phyloP scores from a whole-genome alignment of 2,329 filamentous ascomycete species.

The Diatrype stigma region DNA sequence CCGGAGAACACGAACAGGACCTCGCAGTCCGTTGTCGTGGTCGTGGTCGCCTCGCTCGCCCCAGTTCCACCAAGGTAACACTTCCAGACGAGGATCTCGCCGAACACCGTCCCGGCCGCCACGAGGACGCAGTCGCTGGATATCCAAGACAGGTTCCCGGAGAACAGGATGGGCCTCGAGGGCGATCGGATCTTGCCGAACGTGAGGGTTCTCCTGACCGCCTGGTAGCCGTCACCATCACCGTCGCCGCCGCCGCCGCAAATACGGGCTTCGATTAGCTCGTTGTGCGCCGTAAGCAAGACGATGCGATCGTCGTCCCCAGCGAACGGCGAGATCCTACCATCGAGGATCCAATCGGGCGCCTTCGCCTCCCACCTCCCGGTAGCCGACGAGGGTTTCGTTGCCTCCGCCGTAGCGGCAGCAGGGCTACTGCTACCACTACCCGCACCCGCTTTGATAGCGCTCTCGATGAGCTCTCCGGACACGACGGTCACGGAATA shows the following conservation, averaged over 20 bases:
- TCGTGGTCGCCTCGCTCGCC: neutral
- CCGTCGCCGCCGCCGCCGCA: constrained; percentile 7
- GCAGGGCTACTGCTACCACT: constrained; percentile 11
- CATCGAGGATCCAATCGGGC: constrained; percentile 77
- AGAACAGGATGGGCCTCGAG: constrained; percentile 82
- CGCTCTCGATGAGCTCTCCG: constrained; percentile 26
- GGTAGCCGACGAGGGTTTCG: constrained; percentile 3
- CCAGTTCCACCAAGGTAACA: constrained; percentile 40
- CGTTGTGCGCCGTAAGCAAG: constrained; percentile 84
- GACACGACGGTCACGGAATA: constrained; percentile 46
- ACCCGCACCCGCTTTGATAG: no score
- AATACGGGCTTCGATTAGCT: constrained; percentile 53
- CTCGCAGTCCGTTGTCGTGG: constrained; percentile 27
- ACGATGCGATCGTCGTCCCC: constrained; percentile 40
- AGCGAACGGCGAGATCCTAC: constrained; percentile 44
- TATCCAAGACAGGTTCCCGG: constrained; percentile 68
- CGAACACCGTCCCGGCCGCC: constrained; percentile 88
- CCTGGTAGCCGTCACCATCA: constrained; percentile 5
- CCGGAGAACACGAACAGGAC: constrained; percentile 54
- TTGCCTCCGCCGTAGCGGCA: neutral
- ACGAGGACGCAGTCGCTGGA: constrained; percentile 60
- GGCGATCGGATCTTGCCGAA: constrained; percentile 55
- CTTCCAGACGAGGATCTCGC: constrained; percentile 88
- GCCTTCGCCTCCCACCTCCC: constrained; percentile 38
- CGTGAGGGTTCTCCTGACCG: constrained; percentile 22